Base-by-base conservation (phyloP, 139 green algal genomes). In the Tetraselmis striata region DNA sequence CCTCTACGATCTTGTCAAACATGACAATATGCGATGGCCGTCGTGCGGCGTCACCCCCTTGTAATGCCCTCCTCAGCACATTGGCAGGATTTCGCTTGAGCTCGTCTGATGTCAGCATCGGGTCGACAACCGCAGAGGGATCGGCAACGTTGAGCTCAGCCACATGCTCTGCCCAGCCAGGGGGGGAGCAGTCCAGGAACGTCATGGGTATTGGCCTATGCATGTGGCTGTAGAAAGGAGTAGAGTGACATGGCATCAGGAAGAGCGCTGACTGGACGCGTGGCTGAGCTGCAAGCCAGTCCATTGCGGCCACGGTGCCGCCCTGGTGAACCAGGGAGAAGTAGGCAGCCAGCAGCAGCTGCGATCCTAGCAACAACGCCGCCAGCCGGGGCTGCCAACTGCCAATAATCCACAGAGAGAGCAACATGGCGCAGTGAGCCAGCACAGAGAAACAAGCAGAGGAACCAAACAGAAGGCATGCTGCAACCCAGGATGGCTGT, bases 171-270 rank as follows among this genome's bases (percentile, higher is more conserved):
- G 45, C 45, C 45, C 45, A 67, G 45, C 87, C 82, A 75, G 80
- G 79, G 2, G 89, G 88, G 0, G 89, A 93, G 59, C 89, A 93
- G 80, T 93, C 89, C 80, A 92, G 81, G 77, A 92, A 93, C 2
- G 81, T 77, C 86, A 93, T 89, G 27, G 27, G 77, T 23, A 89
- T 74, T 24, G 28, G 31, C 24, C 5, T 1, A 28, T 93, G 89
- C 1, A 93, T 2, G 67, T 91, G 83, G 26, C 84, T 85, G 77
- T 85, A 88, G 31, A 79, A 86, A 1, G 89, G 89, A 0, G 87
- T 93, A 28, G 85, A 78, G 76, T 93, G 89, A 32, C 89, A 93
- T 18, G 89, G 89, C 1, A 86, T 88, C n/a, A 93, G 82, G 80
- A 93, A 93, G 2, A 91, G 58, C 1, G 45, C 2, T 11, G 11